A percentile compares a stretch with the other conserved stretches of the same genome.
Evolutionary conservation across 371 early-diverging fungal genomes (phyloP).

Genomic region (Mitosporidium daphniae): DNA sequence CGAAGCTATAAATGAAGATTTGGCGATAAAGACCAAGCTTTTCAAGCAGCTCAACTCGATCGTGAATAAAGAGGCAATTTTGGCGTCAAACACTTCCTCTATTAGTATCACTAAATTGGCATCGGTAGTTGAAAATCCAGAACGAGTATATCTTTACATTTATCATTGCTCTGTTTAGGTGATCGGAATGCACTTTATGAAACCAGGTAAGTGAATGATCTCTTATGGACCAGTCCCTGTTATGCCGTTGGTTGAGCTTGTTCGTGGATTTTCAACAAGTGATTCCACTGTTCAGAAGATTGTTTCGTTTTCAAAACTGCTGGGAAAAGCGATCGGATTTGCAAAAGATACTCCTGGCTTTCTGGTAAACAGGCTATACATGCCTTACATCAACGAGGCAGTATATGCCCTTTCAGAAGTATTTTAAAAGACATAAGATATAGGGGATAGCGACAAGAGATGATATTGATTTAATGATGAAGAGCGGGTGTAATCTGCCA

Average conservation of each 20-base stretch:
- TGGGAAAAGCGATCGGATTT: constrained; percentile 65
- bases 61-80: constrained; percentile 28
- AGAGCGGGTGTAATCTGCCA: constrained; percentile 64
- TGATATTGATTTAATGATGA: constrained; percentile 89
- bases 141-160: constrained; percentile 13
- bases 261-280: constrained; percentile 23
- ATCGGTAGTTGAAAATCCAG: constrained; percentile 34
- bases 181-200: constrained; percentile 68
- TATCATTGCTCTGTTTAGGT: too few relatives aligned
- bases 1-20: constrained; percentile 75
- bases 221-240: constrained; percentile 80
- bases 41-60: constrained; percentile 24
- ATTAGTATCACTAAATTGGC: constrained; percentile 82
- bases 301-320: constrained; percentile 23
- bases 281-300: constrained; percentile 35
- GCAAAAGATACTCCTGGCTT: constrained; percentile 70
- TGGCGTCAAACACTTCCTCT: constrained; percentile 61
- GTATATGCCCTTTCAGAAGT: constrained; percentile 42
- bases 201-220: too few relatives aligned
- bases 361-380: constrained; percentile 69
- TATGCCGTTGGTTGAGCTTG: constrained; percentile 85
- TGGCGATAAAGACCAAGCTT: constrained; percentile 34
- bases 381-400: constrained; percentile 95
- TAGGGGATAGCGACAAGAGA: constrained; percentile 55
- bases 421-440: constrained; percentile 3